phyloP scores from a whole-genome alignment of 192 early-diverging fungal species.

The Backusella mclennaniae region DNA sequence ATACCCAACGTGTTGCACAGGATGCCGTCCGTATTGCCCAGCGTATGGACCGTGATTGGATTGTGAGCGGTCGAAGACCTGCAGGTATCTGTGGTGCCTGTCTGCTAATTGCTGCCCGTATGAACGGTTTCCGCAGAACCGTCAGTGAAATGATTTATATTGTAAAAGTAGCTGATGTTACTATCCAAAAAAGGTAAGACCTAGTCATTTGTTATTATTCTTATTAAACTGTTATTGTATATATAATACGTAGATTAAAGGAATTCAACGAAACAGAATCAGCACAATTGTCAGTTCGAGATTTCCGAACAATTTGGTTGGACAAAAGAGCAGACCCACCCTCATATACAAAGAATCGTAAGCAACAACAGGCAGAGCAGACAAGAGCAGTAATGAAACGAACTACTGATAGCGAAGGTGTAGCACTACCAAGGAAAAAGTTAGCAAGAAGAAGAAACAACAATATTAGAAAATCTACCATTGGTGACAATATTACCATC shows the following conservation, averaged over 20 bases:
- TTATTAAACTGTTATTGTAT: no score
- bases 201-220: no score
- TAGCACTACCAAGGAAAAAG: not conserved
- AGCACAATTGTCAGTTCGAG: conserved; percentile 66
- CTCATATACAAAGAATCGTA: conserved; percentile 58
- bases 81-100: conserved; percentile 95
- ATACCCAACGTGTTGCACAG: conserved; percentile 68
- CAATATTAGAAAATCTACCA: not conserved
- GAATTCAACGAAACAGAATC: conserved; percentile 86
- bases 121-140: conserved; percentile 88
- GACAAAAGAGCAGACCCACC: conserved; percentile 85
- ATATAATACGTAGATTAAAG: conserved; percentile 43
- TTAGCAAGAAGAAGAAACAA: not conserved
- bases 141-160: conserved; percentile 72
- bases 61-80: conserved; percentile 83
- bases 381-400: not conserved
- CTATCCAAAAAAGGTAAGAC: conserved; percentile 69
- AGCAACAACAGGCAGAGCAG: not conserved
- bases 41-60: conserved; percentile 96
- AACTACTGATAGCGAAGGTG: not conserved
- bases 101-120: conserved; percentile 83
- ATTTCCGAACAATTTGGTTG: conserved; percentile 86
- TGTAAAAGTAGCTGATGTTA: conserved; percentile 49
- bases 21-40: conserved; percentile 82
- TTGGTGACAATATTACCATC: not conserved